Evolutionary conservation across 352 stramenopile species (phyloP).

Genomic region (Nothophytophthora sp.): DNA sequence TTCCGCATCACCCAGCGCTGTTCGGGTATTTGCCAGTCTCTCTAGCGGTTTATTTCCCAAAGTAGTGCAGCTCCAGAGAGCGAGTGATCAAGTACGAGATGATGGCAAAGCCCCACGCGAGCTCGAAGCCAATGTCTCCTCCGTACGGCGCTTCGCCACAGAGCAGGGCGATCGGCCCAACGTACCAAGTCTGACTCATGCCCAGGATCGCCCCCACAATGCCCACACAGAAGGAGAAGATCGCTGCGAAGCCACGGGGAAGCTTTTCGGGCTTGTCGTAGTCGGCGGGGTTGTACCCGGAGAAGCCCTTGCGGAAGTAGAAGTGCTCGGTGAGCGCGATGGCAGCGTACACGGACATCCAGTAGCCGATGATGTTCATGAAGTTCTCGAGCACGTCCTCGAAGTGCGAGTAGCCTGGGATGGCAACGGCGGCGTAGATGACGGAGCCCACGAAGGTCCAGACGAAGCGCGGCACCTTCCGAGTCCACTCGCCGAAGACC

Average conservation of each 20-base stretch:
- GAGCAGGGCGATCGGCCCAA: slow-evolving; percentile 31
- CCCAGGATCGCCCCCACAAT: slow-evolving; percentile 33
- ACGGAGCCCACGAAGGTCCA: slow-evolving; percentile 41
- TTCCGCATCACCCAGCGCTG: no score
- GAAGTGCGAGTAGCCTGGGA: slow-evolving; percentile 43
- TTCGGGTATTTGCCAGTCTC: no score
- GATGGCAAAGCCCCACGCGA: slow-evolving; percentile 36
- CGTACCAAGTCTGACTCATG: slow-evolving; percentile 58
- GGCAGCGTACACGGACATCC: slow-evolving; percentile 40
- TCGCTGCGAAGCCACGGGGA: slow-evolving; percentile 33
- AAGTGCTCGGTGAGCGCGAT: slow-evolving; percentile 41
- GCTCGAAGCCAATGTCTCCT: slow-evolving; percentile 42
- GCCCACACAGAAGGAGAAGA: slow-evolving; percentile 45
- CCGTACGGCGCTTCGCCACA: slow-evolving; percentile 31
- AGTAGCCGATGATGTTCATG: slow-evolving; percentile 60
- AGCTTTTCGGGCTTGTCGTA: slow-evolving; percentile 46
- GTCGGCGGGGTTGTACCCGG: slow-evolving; percentile 43
- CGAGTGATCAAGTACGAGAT: slow-evolving; percentile 36
- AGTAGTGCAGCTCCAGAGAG: slow-evolving; percentile 48
- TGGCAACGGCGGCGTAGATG: slow-evolving; percentile 38
- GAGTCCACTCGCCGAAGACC: slow-evolving; percentile 38
- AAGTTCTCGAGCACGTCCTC: slow-evolving; percentile 49
- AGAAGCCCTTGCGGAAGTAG: slow-evolving; percentile 45
- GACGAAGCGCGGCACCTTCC: slow-evolving; percentile 33
- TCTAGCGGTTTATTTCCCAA: slow-evolving; percentile 19